Base-by-base conservation (phyloP, 2,329 filamentous ascomycete genomes). In the Penicillium digitatum region DNA sequence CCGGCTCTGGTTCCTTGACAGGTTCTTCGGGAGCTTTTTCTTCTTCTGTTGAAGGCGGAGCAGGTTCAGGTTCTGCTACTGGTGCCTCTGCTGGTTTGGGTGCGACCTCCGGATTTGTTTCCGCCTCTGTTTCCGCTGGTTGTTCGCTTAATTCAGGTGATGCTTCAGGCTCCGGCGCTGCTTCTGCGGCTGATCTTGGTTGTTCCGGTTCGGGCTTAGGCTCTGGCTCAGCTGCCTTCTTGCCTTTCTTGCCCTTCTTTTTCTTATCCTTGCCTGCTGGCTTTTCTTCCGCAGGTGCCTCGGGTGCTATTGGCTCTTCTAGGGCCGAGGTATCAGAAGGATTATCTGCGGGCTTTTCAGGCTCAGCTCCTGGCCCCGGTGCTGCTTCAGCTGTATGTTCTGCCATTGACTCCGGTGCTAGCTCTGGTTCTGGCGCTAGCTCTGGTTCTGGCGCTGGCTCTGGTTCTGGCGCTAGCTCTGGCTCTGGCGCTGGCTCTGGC, bases 221-320 rank as follows among this genome's bases (percentile, higher is more conserved):
- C 18, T 60, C 52, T 5, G 52, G 29, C 1, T 53, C 52, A 4
- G 52, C 20, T 37, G 39, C n/a, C 31, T 55, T 58, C 43, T 60
- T 60, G 24, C 31, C 48, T 42, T 60, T 60, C 37, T 58, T 59
- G 24, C 35, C 37, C 16, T 54, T 56, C 27, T 58, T 56, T 44
- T 57, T 56, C 27, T 67, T 69, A 37, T 49, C 53, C 31, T 54
- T 54, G 37, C 20, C 27, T 5, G 31, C 6, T 22, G 32, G 16
- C 11, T 43, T 46, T 56, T 58, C 57, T 40, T 35, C 63, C 9
- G 40, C 35, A 7, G 26, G 4, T 20, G 24, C 22, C 43, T 38
- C 34, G 5, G 34, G 3, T 8, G 34, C n/a, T 37, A n/a, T 3
- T 18, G 16, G 34, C n/a, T 35, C 34, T 9, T 35, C 34, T 18